Percentiles rank a stretch among this genome's conserved stretches.
Conservation (phyloP, 2,329 filamentous ascomycete species). For the Pseudogymnoascus sp. region DNA sequence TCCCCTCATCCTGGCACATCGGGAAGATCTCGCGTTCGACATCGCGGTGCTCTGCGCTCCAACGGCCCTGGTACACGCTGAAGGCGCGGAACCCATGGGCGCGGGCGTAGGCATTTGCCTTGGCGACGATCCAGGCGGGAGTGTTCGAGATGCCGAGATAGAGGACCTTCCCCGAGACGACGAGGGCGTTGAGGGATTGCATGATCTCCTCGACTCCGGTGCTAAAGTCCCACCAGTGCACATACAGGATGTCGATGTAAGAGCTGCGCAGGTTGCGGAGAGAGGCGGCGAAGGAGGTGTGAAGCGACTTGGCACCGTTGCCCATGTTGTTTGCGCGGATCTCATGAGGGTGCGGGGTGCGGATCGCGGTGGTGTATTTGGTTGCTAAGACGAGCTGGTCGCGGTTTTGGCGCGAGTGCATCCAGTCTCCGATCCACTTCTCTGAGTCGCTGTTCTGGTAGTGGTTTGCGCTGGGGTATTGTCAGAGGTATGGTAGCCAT, state of each 20-base stretch:
- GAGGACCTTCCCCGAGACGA: slow-evolving; percentile 53
- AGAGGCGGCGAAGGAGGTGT: slow-evolving; percentile 47
- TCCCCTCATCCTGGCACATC: slow-evolving; percentile 50
- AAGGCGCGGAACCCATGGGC: slow-evolving; percentile 64
- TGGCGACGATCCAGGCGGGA: slow-evolving; percentile 62
- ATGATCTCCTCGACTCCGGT: slow-evolving; percentile 60
- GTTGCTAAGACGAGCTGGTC: slow-evolving; percentile 65
- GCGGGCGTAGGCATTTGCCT: slow-evolving; percentile 62
- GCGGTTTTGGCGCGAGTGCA: slow-evolving; percentile 54
- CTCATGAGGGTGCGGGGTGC: slow-evolving; percentile 33
- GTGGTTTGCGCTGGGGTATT: slow-evolving; percentile 43
- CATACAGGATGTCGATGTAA: slow-evolving; percentile 57
- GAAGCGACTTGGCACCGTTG: slow-evolving; percentile 56
- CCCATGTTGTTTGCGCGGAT: slow-evolving; percentile 48
- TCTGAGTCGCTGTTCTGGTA: slow-evolving; percentile 56
- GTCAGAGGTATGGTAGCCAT: slow-evolving; percentile 30
- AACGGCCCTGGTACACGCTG: slow-evolving; percentile 60
- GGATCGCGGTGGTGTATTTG: slow-evolving; percentile 58
- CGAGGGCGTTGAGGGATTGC: slow-evolving; percentile 57
- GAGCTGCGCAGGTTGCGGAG: slow-evolving; percentile 56
- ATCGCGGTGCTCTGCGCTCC: slow-evolving; percentile 56
- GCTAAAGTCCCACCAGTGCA: slow-evolving; percentile 43
- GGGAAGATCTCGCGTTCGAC: slow-evolving; percentile 56
- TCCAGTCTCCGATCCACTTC: slow-evolving; percentile 63
- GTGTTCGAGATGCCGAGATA: slow-evolving; percentile 63